A percentile compares a stretch with the other conserved stretches of the same genome.
phyloP scores from a whole-genome alignment of 352 stramenopile genomes.

The Blastocystis hominis region DNA sequence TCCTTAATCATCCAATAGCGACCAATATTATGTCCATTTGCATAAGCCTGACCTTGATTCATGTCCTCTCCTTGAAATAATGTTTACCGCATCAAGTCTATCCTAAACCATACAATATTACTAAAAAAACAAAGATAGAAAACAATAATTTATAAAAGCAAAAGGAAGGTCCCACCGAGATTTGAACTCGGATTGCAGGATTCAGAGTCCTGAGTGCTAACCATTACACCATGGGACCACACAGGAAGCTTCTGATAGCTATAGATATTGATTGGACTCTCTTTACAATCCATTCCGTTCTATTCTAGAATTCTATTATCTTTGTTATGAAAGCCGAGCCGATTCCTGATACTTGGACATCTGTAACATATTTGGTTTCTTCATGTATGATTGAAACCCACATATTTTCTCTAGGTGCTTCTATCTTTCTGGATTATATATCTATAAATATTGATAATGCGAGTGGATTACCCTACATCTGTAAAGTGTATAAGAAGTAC shows the following conservation, averaged over 20 bases:
- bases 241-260: too few relatives aligned
- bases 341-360: constrained; percentile 9
- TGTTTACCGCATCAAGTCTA: neutral
- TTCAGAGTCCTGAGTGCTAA: too few relatives aligned
- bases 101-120: neutral
- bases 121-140: constrained; percentile 45
- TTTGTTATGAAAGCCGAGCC: too few relatives aligned
- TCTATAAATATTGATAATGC: neutral
- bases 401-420: neutral
- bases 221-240: too few relatives aligned
- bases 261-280: too few relatives aligned
- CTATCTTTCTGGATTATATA: neutral
- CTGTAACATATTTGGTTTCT: neutral
- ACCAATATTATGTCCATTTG: constrained; percentile 38
- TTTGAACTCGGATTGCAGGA: too few relatives aligned
- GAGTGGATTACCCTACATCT: neutral
- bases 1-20: too few relatives aligned
- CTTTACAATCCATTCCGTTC: too few relatives aligned
- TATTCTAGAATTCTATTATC: too few relatives aligned
- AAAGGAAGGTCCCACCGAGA: too few relatives aligned
- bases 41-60: constrained; percentile 24
- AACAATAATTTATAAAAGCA: too few relatives aligned
- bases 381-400: neutral
- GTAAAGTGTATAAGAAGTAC: neutral
- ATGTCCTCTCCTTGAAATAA: neutral